A percentile compares a stretch with the other conserved stretches of the same genome.
Conservation (phyloP, 2,329 filamentous ascomycete genomes). For the Hypomyces rosellus region DNA sequence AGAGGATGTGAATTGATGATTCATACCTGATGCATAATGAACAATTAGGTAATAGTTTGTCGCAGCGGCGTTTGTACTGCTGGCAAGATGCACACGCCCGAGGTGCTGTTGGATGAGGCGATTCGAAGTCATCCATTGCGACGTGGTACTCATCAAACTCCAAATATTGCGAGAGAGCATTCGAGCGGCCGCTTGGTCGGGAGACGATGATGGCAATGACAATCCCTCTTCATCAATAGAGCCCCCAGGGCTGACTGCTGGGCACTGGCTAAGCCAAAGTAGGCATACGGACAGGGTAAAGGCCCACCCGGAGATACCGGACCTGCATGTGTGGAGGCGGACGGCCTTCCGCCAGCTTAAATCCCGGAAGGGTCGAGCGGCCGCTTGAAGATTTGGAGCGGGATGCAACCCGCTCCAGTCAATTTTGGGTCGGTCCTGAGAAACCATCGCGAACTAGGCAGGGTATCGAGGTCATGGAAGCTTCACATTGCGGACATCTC, state of each 20-base stretch:
- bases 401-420: background rate
- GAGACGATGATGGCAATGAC: background rate
- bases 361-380: slow-evolving; percentile 5
- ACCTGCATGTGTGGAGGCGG: too few relatives aligned
- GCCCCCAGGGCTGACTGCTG: too few relatives aligned
- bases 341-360: too few relatives aligned
- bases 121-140: background rate
- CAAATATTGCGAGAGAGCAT: background rate
- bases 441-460: too few relatives aligned
- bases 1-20: background rate
- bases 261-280: too few relatives aligned
- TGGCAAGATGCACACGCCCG: slow-evolving; percentile 12
- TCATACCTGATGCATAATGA: slow-evolving; percentile 11
- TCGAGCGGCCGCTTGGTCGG: background rate
- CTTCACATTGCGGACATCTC: too few relatives aligned
- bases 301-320: too few relatives aligned
- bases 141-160: background rate
- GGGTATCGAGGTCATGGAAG: too few relatives aligned
- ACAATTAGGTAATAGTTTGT: slow-evolving; percentile 11
- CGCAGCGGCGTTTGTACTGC: slow-evolving; percentile 14
- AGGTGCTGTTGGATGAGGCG: slow-evolving; percentile 1
- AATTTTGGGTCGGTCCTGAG: too few relatives aligned
- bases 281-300: too few relatives aligned
- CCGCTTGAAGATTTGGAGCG: slow-evolving; percentile 4
- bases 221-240: too few relatives aligned